Evolutionary conservation across 78 protist species (phyloP).

Genomic region (Bodo saltans): DNA sequence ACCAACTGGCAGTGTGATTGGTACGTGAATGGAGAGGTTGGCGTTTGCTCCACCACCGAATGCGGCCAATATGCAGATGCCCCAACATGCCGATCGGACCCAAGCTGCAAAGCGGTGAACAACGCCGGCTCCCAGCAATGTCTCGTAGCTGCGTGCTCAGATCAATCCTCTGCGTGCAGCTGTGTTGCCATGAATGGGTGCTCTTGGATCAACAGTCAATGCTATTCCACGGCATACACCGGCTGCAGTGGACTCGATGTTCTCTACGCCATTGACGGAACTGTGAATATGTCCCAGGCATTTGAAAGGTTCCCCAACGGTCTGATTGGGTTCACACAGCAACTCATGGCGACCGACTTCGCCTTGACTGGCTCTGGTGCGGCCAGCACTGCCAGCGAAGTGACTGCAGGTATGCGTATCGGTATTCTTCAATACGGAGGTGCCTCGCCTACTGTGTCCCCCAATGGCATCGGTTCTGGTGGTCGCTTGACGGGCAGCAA

Average conservation of each 20-base stretch:
- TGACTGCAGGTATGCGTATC: no score
- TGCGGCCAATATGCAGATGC: background rate
- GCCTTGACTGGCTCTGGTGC: no score
- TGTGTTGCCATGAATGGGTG: background rate
- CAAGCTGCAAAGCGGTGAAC: background rate
- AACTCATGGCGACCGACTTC: no score
- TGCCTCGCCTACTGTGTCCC: constrained; percentile 11
- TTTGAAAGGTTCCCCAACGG: background rate
- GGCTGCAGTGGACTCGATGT: background rate
- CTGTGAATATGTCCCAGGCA: background rate
- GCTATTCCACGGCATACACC: background rate
- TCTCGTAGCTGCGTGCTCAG: background rate
- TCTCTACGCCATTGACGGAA: background rate
- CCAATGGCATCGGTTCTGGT: background rate
- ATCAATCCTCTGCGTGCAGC: background rate
- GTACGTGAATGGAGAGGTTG: background rate
- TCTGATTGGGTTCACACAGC: no score
- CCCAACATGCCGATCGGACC: background rate
- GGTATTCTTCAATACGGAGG: no score
- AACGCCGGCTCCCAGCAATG: background rate
- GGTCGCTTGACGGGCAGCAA: constrained; percentile 4
- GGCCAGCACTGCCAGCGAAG: no score
- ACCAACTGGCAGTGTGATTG: background rate
- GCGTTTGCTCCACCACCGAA: background rate
- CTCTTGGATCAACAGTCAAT: background rate